phyloP scores from a whole-genome alignment of 1,284 basidiomycete genomes.

The Ustilago curta region DNA sequence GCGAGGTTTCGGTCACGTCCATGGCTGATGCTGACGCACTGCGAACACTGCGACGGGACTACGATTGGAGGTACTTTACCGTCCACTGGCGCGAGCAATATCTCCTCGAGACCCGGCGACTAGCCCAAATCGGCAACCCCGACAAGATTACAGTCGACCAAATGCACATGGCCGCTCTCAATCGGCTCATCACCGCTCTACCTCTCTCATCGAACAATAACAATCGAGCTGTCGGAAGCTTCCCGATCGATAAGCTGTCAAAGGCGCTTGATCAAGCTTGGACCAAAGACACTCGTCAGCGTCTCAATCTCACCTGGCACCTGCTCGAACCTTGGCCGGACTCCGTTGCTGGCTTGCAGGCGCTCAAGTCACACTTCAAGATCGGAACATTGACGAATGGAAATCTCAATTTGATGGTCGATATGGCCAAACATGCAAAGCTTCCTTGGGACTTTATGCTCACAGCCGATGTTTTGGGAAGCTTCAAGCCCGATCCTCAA shows the following conservation, averaged over 20 bases:
- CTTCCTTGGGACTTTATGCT: slow-evolving; percentile 39
- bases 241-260: slow-evolving; percentile 10
- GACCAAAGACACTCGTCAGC: slow-evolving; percentile 9
- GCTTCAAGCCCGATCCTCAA: slow-evolving; percentile 33
- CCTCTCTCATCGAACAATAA: slow-evolving; percentile 1
- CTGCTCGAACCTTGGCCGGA: slow-evolving; percentile 38
- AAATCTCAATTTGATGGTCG: slow-evolving; percentile 40
- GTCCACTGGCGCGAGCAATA: slow-evolving; percentile 31
- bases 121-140: slow-evolving; percentile 30
- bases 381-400: slow-evolving; percentile 39
- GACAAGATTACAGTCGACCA: slow-evolving; percentile 40
- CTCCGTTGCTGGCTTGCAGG: slow-evolving; percentile 15
- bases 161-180: slow-evolving; percentile 34
- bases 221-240: neutral
- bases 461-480: slow-evolving; percentile 32
- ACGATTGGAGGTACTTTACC: slow-evolving; percentile 43
- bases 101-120: slow-evolving; percentile 23
- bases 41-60: slow-evolving; percentile 15
- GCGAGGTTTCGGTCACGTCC: slow-evolving; percentile 10
- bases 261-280: slow-evolving; percentile 24
- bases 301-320: slow-evolving; percentile 39
- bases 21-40: neutral
- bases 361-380: slow-evolving; percentile 12
- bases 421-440: slow-evolving; percentile 31
- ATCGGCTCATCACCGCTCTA: slow-evolving; percentile 21